phyloP scores from a whole-genome alignment of 1,139 yeast genomes.

The Saccharomyces hybrid region DNA sequence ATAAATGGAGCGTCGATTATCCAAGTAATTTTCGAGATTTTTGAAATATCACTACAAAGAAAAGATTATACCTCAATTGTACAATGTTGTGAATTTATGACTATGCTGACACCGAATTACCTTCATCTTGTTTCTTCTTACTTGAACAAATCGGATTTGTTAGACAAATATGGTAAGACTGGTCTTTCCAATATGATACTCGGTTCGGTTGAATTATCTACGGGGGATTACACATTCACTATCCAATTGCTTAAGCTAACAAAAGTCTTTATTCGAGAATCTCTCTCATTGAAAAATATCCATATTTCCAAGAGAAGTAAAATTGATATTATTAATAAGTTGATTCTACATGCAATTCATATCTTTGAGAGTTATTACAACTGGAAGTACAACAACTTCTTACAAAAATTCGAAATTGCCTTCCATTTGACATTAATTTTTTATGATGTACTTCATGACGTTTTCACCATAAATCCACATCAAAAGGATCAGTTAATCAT shows the following conservation, averaged over 20 bases:
- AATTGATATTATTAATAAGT: constrained; percentile 46
- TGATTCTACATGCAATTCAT: constrained; percentile 50
- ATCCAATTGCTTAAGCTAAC: constrained; percentile 49
- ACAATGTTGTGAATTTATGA: constrained; percentile 45
- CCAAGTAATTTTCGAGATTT: constrained; percentile 54
- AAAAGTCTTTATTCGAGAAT: constrained; percentile 46
- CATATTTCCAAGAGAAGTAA: constrained; percentile 42
- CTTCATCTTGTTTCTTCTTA: constrained; percentile 77
- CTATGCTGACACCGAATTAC: constrained; percentile 40
- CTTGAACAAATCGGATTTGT: constrained; percentile 55
- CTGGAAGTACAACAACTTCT: constrained; percentile 53
- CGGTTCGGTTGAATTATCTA: constrained; percentile 67
- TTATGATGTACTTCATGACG: constrained; percentile 44
- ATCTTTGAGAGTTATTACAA: constrained; percentile 67
- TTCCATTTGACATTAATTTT: constrained; percentile 49
- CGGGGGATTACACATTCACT: constrained; percentile 60
- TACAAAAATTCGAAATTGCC: constrained; percentile 61
- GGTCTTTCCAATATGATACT: constrained; percentile 57
- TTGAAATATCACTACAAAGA: constrained; percentile 60
- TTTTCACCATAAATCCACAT: constrained; percentile 49
- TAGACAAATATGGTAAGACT: constrained; percentile 61
- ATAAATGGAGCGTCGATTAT: constrained; percentile 34
- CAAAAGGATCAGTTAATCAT: neutral
- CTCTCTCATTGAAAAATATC: constrained; percentile 31
- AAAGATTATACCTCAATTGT: constrained; percentile 44